Percentiles rank a stretch among this genome's conserved stretches.
Conservation (phyloP, 352 stramenopile species). For the Phytopythium kandeliae region DNA sequence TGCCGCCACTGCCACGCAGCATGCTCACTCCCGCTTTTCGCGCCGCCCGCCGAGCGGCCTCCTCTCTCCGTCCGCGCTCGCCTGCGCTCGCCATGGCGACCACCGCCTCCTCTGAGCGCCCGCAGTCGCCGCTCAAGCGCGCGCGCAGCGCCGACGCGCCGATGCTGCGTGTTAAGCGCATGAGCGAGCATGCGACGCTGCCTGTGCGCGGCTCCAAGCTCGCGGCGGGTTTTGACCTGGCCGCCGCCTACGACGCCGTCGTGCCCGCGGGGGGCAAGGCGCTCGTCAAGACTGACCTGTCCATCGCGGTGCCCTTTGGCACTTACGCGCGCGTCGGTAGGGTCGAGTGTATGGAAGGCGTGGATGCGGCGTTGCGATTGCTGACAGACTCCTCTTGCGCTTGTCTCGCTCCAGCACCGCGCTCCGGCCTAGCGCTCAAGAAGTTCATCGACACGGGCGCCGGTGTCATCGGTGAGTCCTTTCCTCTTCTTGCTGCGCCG, state of each 20-base stretch:
- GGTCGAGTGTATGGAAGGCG: too few species aligned
- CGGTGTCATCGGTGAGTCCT: slow-evolving; percentile 89
- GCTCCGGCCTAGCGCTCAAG: slow-evolving; percentile 95
- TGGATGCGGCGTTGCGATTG: too few species aligned
- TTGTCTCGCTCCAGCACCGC: slow-evolving; percentile 42
- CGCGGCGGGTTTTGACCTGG: slow-evolving; percentile 80
- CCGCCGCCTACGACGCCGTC: slow-evolving; percentile 79
- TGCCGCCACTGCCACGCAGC: not conserved
- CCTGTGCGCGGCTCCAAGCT: slow-evolving; percentile 70
- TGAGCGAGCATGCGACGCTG: slow-evolving; percentile 75
- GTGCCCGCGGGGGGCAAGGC: slow-evolving; percentile 91
- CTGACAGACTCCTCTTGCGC: not conserved
- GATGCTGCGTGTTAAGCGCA: slow-evolving; percentile 80
- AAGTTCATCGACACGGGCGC: slow-evolving; percentile 98
- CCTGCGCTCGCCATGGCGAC: not conserved
- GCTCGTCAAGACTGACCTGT: slow-evolving; percentile 96
- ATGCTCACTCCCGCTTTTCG: slow-evolving; percentile 3
- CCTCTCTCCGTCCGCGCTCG: not conserved
- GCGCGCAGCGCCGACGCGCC: slow-evolving; percentile 13
- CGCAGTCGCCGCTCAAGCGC: slow-evolving; percentile 16
- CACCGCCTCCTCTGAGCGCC: slow-evolving; percentile 7
- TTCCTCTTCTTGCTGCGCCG: not conserved
- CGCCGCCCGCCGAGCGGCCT: not conserved
- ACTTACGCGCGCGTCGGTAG: slow-evolving; percentile 92
- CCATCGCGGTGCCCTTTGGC: slow-evolving; percentile 91